Percentiles rank a stretch among this genome's conserved stretches.
These are phyloP conservation scores for Rhodotorula sp. DNA, from an alignment of 1,284 basidiomycete species.

Conservation along the genomic window DNA sequence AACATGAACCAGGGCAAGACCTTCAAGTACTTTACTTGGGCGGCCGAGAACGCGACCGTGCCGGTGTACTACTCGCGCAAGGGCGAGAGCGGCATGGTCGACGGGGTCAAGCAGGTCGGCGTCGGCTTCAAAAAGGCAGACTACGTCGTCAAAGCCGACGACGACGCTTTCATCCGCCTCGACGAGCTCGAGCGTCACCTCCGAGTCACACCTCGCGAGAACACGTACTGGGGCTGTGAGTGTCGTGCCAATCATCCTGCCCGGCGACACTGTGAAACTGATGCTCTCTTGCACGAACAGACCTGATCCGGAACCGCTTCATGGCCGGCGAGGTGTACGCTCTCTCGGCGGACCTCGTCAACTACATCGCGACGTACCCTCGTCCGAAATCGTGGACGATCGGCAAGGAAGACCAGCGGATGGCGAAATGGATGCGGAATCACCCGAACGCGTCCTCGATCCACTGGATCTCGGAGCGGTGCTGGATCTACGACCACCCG, in stretches of 20 bases:
- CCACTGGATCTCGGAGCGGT: slow-evolving; percentile 86
- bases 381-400: slow-evolving; percentile 65
- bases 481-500: slow-evolving; percentile 98
- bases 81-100: slow-evolving; percentile 23
- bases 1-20: slow-evolving; percentile 93
- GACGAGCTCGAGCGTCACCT: slow-evolving; percentile 85
- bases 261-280: neutral
- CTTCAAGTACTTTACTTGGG: slow-evolving; percentile 82
- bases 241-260: slow-evolving; percentile 16
- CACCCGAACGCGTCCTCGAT: slow-evolving; percentile 80
- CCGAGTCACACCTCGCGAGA: slow-evolving; percentile 65
- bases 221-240: slow-evolving; percentile 86
- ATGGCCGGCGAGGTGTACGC: slow-evolving; percentile 97
- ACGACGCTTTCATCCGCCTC: slow-evolving; percentile 90
- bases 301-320: slow-evolving; percentile 88
- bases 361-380: slow-evolving; percentile 77
- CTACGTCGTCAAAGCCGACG: slow-evolving; percentile 88
- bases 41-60: slow-evolving; percentile 85
- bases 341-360: slow-evolving; percentile 83
- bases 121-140: slow-evolving; percentile 66
- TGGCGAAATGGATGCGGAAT: slow-evolving; percentile 85
- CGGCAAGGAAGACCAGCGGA: slow-evolving; percentile 92
- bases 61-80: slow-evolving; percentile 55
- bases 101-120: slow-evolving; percentile 50
- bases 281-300: slow-evolving; percentile 40